Conservation (phyloP, 1,284 basidiomycete genomes). For the Lignosus rhinocerotis region DNA sequence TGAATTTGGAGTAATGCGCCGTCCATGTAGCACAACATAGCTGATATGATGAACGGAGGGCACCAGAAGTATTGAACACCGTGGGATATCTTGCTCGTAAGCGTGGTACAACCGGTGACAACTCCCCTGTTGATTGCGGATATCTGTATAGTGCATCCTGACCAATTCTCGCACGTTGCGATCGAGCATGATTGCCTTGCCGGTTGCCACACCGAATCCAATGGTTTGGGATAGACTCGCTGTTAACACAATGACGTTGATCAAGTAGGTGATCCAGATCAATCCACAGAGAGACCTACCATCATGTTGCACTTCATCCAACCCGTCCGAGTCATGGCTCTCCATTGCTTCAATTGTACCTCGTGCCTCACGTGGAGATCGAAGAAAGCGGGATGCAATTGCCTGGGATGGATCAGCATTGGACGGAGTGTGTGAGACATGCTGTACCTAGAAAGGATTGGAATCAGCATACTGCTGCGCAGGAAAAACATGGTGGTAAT, state of each 20-base stretch:
- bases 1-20: not conserved
- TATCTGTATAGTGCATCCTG: too few relatives aligned
- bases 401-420: not conserved
- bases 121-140: too few relatives aligned
- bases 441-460: not conserved
- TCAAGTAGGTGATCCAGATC: too few relatives aligned
- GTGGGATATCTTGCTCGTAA: too few relatives aligned
- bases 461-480: not conserved
- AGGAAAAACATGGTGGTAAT: not conserved
- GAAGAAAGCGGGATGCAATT: not conserved
- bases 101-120: too few relatives aligned
- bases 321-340: not conserved
- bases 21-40: too few relatives aligned
- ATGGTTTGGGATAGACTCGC: not conserved
- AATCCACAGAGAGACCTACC: too few relatives aligned
- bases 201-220: not conserved
- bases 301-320: not conserved
- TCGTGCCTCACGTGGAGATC: not conserved
- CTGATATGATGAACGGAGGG: too few relatives aligned
- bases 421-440: not conserved
- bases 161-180: too few relatives aligned
- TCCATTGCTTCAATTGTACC: conserved; percentile 2
- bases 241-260: too few relatives aligned
- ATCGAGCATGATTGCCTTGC: too few relatives aligned
- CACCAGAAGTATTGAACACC: too few relatives aligned